Percentiles rank a stretch among this genome's conserved stretches.
Evolutionary conservation across 2,329 filamentous ascomycete species (phyloP).

Genomic region (Mariannaea sp.): DNA sequence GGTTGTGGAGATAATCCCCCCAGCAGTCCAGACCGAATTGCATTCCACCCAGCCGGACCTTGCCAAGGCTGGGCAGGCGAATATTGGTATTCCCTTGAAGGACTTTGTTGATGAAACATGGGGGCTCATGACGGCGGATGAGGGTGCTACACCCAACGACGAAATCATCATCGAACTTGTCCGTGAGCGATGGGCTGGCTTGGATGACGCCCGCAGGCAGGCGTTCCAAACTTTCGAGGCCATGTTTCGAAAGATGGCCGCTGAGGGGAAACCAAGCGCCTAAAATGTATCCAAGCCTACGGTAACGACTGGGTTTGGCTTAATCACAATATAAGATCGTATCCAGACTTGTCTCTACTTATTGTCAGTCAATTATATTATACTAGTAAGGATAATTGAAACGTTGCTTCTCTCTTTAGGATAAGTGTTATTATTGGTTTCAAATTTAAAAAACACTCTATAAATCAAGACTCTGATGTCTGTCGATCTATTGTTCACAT

Average conservation of each 20-base stretch:
- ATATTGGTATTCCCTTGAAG: slow-evolving; percentile 10
- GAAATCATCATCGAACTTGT: slow-evolving; percentile 6
- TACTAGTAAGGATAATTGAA: too few relatives aligned
- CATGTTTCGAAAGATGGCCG: slow-evolving; percentile 8
- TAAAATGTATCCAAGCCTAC: too few relatives aligned
- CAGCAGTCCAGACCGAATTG: slow-evolving; percentile 24
- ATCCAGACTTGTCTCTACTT: too few relatives aligned
- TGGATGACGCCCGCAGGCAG: not conserved
- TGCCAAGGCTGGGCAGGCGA: not conserved
- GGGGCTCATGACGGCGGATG: slow-evolving; percentile 10
- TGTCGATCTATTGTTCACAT: too few relatives aligned
- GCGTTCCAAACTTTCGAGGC: slow-evolving; percentile 2
- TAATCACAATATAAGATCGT: too few relatives aligned
- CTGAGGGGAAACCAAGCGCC: not conserved
- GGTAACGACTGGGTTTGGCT: too few relatives aligned
- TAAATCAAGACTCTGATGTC: too few relatives aligned
- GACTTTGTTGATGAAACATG: slow-evolving; percentile 14
- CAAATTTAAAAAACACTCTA: too few relatives aligned
- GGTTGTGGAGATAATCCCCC: slow-evolving; percentile 25
- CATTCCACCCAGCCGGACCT: slow-evolving; percentile 13
- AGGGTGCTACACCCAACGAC: not conserved
- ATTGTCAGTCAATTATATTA: too few relatives aligned
- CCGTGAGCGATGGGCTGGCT: not conserved
- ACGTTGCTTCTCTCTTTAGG: too few relatives aligned
- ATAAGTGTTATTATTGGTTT: too few relatives aligned